Evolutionary conservation across 495 filamentous ascomycete species (phyloP), one percentile per base, ranked within the genome.

Genomic region (Lepidopterella palustris): DNA sequence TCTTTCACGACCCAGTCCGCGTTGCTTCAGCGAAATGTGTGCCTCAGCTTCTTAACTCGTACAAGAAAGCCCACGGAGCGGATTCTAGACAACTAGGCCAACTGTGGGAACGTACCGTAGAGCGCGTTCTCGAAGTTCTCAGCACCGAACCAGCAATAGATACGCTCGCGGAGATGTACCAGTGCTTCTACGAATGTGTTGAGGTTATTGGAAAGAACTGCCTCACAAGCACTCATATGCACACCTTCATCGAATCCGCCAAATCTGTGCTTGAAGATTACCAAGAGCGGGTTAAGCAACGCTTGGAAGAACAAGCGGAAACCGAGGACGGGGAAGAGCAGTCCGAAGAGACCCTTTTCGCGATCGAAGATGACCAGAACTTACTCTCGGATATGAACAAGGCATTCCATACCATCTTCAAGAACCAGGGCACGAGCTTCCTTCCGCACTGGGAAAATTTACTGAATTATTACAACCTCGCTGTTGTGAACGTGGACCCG

Each of bases 311-410:
- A 26, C 80, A 80, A 57, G 84, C 78, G 26, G 86, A 87, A 4
- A 77, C 73, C 1, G 79, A 84, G 13, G 82, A 85, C 3, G 92
- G 93, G 45, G 92, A 95, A 40, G 90, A 83, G 47, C 86, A 92
- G 55, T 79, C 79, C 3, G 88, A 92, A 63, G 89, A 92, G 27
- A 82, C 85, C 50, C 72, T 92, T 4, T 87, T 93, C 66, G 95
- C 95, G 5, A 88, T 99, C 31, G 95, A 99, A 73, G 95, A 99
- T 64, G 95, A 99, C 70, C 93, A 97, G 72, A 92, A 89, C 25
- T 77, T 99, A 21, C 83, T 99, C 49, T 96, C 92, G 8, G 95
- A 99, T 69, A 99, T 99, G 95, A 99, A 97, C 84, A 99, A 99
- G 78, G 90, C 95, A 0, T 99, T 96, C 82, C 95, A 99, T 73